A percentile compares a stretch with the other conserved stretches of the same genome.
Evolutionary conservation across 495 filamentous ascomycete species (phyloP).

Genomic region (Letharia lupina): DNA sequence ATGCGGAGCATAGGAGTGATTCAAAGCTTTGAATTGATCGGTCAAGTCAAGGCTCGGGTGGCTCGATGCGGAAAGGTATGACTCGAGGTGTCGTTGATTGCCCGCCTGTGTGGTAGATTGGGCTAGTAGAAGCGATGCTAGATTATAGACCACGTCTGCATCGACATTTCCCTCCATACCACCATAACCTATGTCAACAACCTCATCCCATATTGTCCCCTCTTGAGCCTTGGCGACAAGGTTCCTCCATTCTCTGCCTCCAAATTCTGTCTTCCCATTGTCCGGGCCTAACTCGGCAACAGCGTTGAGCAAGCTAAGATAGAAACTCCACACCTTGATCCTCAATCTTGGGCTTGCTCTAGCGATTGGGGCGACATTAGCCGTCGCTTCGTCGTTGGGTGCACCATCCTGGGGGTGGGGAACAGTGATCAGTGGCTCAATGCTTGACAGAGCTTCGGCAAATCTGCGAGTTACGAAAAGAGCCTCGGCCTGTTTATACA

Average conservation of each 20-base stretch:
- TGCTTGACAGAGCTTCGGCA: constrained; percentile 72
- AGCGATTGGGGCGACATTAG: constrained; percentile 56
- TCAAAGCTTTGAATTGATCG: constrained; percentile 41
- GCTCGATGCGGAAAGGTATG: constrained; percentile 72
- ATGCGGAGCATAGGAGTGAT: constrained; percentile 23
- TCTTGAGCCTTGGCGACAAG: constrained; percentile 73
- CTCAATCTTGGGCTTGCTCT: constrained; percentile 64
- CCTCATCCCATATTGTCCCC: constrained; percentile 86
- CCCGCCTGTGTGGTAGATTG: constrained; percentile 74
- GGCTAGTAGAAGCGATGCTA: constrained; percentile 82
- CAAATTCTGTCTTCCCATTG: constrained; percentile 81
- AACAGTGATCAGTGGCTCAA: constrained; percentile 65
- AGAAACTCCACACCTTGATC: constrained; percentile 95
- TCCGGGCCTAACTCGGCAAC: constrained; percentile 82
- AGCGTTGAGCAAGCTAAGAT: constrained; percentile 84
- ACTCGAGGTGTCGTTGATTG: constrained; percentile 83
- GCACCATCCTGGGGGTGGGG: constrained; percentile 28
- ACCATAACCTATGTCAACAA: constrained; percentile 75
- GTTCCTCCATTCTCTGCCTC: constrained; percentile 69
- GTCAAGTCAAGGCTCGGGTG: constrained; percentile 60
- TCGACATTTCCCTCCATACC: constrained; percentile 85
- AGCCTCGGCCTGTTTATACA: constrained; percentile 82
- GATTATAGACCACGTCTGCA: constrained; percentile 84
- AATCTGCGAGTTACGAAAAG: constrained; percentile 89
- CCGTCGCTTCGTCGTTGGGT: constrained; percentile 31